Percentiles rank a stretch among this genome's conserved stretches.
These are phyloP conservation scores for Mycena belliarum DNA, from an alignment of 768 basidiomycete genomes.

Conservation along the genomic window DNA sequence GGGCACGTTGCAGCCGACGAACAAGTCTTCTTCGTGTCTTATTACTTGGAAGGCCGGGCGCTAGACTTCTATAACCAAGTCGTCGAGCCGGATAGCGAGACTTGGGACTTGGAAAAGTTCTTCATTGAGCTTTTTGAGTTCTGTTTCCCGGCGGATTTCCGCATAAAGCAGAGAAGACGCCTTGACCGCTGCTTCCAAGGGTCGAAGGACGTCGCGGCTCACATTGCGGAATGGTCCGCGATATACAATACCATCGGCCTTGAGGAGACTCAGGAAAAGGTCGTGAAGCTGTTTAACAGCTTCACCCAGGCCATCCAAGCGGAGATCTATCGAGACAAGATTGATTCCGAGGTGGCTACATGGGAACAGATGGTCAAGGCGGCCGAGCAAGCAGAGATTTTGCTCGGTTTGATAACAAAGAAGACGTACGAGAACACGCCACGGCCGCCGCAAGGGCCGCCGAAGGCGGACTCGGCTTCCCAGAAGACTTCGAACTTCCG, in stretches of 20 bases:
- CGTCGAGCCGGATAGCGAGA: conserved; percentile 17
- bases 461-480: not conserved
- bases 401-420: not conserved
- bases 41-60: conserved; percentile 32
- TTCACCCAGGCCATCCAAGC: not conserved
- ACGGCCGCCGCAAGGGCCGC: not conserved
- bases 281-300: conserved; percentile 25
- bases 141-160: conserved; percentile 35
- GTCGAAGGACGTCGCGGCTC: conserved; percentile 18
- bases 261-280: conserved; percentile 17
- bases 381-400: not conserved
- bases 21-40: conserved; percentile 23
- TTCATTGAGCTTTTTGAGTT: conserved; percentile 35
- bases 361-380: not conserved
- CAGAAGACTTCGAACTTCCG: too few relatives aligned
- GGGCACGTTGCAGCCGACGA: conserved; percentile 12
- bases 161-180: not conserved
- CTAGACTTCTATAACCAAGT: conserved; percentile 28
- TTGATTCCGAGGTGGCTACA: not conserved
- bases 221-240: conserved; percentile 24
- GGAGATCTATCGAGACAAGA: not conserved
- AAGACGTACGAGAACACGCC: not conserved
- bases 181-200: not conserved
- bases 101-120: conserved; percentile 29
- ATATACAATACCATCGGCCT: conserved; percentile 23